These are phyloP conservation scores for Penicillium sumatraense DNA, from an alignment of 2,329 filamentous ascomycete species.

Conservation along the genomic window DNA sequence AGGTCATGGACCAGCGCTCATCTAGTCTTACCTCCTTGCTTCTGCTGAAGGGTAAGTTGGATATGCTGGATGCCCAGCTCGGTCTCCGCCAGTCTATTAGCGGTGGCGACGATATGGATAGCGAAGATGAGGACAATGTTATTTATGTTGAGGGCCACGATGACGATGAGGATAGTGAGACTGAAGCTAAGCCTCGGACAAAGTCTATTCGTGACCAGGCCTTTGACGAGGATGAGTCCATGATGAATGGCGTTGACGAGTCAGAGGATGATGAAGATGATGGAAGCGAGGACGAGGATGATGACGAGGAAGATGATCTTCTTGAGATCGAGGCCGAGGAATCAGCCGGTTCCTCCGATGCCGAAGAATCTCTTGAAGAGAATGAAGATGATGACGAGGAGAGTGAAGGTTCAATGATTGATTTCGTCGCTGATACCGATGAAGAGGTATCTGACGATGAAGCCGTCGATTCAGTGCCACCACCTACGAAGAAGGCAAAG, in stretches of 20 bases:
- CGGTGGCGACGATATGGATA: constrained; percentile 47
- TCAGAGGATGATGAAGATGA: constrained; percentile 56
- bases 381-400: constrained; percentile 67
- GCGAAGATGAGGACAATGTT: constrained; percentile 70
- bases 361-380: constrained; percentile 60
- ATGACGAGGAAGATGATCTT: constrained; percentile 45
- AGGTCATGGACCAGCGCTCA: constrained; percentile 84
- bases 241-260: constrained; percentile 48
- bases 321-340: constrained; percentile 52
- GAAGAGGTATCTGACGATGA: constrained; percentile 44
- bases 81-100: constrained; percentile 75
- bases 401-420: constrained; percentile 56
- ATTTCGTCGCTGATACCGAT: constrained; percentile 54
- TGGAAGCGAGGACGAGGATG: constrained; percentile 61
- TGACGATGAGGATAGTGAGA: constrained; percentile 54
- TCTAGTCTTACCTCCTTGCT: constrained; percentile 81
- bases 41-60: constrained; percentile 90
- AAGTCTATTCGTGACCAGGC: constrained; percentile 43
- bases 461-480: constrained; percentile 27
- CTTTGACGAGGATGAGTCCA: constrained; percentile 49
- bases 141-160: constrained; percentile 88
- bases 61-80: constrained; percentile 91
- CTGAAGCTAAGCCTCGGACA: constrained; percentile 40
- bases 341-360: constrained; percentile 47
- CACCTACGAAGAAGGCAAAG: constrained; percentile 44